phyloP scores from a whole-genome alignment of 208 protist species.

The Crithidia thermophila region DNA sequence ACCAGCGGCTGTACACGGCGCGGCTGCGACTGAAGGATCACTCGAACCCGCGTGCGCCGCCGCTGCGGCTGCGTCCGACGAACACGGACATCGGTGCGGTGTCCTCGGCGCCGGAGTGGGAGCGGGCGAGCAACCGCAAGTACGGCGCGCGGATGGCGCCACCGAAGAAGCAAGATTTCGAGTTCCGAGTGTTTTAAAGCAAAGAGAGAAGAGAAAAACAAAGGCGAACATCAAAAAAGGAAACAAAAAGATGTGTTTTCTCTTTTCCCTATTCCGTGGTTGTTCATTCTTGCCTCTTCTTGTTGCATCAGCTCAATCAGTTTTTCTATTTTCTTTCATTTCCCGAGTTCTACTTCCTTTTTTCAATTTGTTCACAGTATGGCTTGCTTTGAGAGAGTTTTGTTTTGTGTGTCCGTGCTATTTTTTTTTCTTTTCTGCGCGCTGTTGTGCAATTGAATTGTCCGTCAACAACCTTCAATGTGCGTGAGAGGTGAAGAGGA shows the following conservation, averaged over 20 bases:
- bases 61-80: constrained; percentile 73
- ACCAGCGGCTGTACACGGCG: constrained; percentile 92
- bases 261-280: no score
- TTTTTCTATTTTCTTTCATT: constrained; percentile 9
- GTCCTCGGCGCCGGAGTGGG: constrained; percentile 68
- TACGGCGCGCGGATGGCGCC: constrained; percentile 75
- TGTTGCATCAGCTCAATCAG: no score
- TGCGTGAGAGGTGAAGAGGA: no score
- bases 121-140: constrained; percentile 75
- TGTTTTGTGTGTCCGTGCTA: neutral
- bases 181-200: constrained; percentile 86
- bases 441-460: no score
- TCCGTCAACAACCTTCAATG: no score
- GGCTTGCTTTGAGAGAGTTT: neutral
- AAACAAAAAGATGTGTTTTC: no score
- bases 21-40: constrained; percentile 68
- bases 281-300: no score
- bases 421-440: constrained; percentile 13
- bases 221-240: no score
- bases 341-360: no score
- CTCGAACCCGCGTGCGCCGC: constrained; percentile 53
- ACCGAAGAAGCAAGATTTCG: constrained; percentile 77
- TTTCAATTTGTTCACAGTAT: neutral
- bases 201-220: neutral
- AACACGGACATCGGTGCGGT: constrained; percentile 75